A percentile compares a stretch with the other conserved stretches of the same genome.
Conservation (phyloP, 306 rosid genomes). For the Vachellia pachyceras region DNA sequence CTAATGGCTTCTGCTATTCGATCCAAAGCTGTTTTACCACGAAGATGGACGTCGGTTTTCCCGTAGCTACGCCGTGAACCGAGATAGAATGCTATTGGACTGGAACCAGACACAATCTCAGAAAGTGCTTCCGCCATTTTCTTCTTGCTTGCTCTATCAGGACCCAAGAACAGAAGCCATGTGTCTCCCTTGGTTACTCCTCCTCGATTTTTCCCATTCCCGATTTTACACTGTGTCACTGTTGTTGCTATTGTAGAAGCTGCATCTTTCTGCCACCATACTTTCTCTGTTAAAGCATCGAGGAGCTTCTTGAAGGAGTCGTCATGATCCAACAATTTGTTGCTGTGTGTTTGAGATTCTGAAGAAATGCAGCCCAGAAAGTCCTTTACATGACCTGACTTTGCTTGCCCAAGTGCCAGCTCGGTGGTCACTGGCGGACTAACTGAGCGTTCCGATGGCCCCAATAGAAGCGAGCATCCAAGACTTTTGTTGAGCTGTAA, state of each 20-base stretch:
- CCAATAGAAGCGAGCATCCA: slow-evolving; percentile 59
- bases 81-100: slow-evolving; percentile 63
- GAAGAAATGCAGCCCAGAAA: slow-evolving; percentile 70
- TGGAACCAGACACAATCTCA: slow-evolving; percentile 72
- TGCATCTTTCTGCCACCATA: slow-evolving; percentile 99
- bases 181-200: slow-evolving; percentile 71
- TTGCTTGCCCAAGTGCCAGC: slow-evolving; percentile 51
- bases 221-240: slow-evolving; percentile 75
- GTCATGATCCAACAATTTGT: slow-evolving; percentile 60
- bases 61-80: slow-evolving; percentile 54
- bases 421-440: slow-evolving; percentile 69
- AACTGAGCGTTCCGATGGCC: slow-evolving; percentile 45
- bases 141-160: slow-evolving; percentile 88
- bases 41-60: slow-evolving; percentile 63
- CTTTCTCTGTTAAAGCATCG: slow-evolving; percentile 73
- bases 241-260: slow-evolving; percentile 81
- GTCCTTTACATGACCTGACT: slow-evolving; percentile 55
- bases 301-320: slow-evolving; percentile 82
- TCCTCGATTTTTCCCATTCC: slow-evolving; percentile 67
- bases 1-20: slow-evolving; percentile 83
- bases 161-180: slow-evolving; percentile 90
- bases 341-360: slow-evolving; percentile 63
- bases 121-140: slow-evolving; percentile 91
- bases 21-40: slow-evolving; percentile 88
- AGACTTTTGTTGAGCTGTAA: slow-evolving; percentile 62